Conservation (phyloP, 768 basidiomycete genomes). For the Obba rivulosa region DNA sequence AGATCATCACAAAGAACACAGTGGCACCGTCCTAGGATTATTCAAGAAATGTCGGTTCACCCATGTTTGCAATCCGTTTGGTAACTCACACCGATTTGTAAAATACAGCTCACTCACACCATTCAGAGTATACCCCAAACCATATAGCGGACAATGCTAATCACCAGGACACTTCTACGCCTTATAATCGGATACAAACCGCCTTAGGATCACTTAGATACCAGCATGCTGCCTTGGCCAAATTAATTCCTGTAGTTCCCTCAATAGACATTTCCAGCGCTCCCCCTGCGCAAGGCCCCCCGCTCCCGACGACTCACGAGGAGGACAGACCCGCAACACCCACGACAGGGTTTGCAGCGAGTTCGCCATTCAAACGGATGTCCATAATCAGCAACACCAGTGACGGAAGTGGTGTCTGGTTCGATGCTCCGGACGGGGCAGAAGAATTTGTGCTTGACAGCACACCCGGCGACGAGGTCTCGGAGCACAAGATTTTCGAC, state of each 20-base stretch:
- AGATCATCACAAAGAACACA: conserved; percentile 23
- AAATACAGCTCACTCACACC: neutral
- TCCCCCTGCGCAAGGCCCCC: conserved; percentile 20
- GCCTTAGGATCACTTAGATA: conserved; percentile 51
- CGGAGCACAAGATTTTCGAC: conserved; percentile 23
- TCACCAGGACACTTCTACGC: conserved; percentile 10
- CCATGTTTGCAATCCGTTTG: neutral
- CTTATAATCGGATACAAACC: conserved; percentile 40
- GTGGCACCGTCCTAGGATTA: conserved; percentile 45
- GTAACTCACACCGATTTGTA: neutral
- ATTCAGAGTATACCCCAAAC: neutral
- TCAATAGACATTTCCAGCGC: conserved; percentile 18
- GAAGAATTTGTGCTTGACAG: conserved; percentile 60
- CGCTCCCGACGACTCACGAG: conserved; percentile 43
- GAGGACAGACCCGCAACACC: conserved; percentile 26
- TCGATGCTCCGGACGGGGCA: conserved; percentile 66
- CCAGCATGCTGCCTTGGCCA: conserved; percentile 50
- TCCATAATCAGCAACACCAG: conserved; percentile 22
- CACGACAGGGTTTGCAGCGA: conserved; percentile 9
- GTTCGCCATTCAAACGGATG: conserved; percentile 10
- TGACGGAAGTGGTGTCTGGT: conserved; percentile 55
- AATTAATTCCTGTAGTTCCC: conserved; percentile 16
- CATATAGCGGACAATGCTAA: neutral
- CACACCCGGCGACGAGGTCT: conserved; percentile 22
- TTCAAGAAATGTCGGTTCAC: conserved; percentile 41